Evolutionary conservation across 2,329 filamentous ascomycete species (phyloP), one percentile per base, ranked within the genome.

Genomic region (Fusarium veterinarium): DNA sequence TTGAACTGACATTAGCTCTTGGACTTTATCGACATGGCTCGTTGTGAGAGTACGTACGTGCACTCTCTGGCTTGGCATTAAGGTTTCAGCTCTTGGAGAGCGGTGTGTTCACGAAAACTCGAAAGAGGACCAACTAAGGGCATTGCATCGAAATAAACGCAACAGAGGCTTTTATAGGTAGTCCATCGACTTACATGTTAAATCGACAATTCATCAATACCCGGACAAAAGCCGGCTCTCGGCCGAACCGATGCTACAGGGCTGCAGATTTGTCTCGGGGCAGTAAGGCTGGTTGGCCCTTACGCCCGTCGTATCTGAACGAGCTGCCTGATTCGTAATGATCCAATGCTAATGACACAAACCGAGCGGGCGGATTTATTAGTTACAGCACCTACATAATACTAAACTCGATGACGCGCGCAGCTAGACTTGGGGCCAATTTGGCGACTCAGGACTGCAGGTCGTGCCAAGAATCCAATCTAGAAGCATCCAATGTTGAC

Each of bases 161-260:
- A 35, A 17, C 19, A 55, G 25, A 35, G 30, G 40, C 37, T 30
- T 30, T 23, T 30, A 30, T 42, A 49, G 30, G 30, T 17, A 48
- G 35, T 23, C 30, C 30, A 19, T 57, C 20, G 49, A 57, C 30
- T 60, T 57, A 35, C 28, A 41, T 57, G 35, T 41, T 41, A 31
- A 28, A 53, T 37, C 7, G 16, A 35, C 58, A 35, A 33, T 33
- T 28, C 11, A 37, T 53, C 57, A 63, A 51, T 56, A 44, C 35
- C 40, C 49, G 51, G 35, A 23, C 35, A 64, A 69, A 58, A 60
- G 37, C 73, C 67, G 68, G 45, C 20, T 60, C 73, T 75, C 64
- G 73, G 73, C 73, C 71, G 73, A 74, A 59, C 57, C 19, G 35
- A 41, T 37, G 44, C 19, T 56, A 41, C 67, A 64, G 58, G 69